Base-by-base conservation (phyloP, 495 filamentous ascomycete genomes). In the Corynascus novoguineensis region DNA sequence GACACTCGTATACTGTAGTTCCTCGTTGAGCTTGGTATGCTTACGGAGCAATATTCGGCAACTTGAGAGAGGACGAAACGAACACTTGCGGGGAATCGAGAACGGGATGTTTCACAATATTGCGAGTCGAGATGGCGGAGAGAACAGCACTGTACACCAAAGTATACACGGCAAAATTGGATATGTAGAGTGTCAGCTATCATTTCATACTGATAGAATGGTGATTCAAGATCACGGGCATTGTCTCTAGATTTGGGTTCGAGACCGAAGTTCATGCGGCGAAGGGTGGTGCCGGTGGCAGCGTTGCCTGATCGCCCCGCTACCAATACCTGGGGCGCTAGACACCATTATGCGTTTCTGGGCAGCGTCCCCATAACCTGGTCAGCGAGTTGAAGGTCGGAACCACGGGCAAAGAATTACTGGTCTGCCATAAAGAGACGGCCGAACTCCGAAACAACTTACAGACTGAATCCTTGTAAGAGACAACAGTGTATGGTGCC, bases 231-330 rank as follows among this genome's bases (percentile, higher is more conserved):
- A 35, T 50, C 11, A n/a, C 29, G 27, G 42, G 19, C n/a, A 41
- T 27, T 2, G 35, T 28, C 5, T 42, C 17, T 14, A 12, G n/a
- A 27, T 2, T 37, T 46, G 52, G 17, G 19, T 11, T 17, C 41
- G 29, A 28, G 21, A 2, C 38, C 41, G 29, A 12, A 1, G 4
- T 31, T 60, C 19, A 45, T 53, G 55, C 61, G 61, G 61, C 55
- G 31, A 44, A 0, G 22, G 19, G 24, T 44, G 45, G 54, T 57
- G 31, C 60, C 59, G 61, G 54, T 28, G 27, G 54, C 15, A 49
- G 40, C n/a, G 47, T 31, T 59, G 64, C 60, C 24, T 67, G 62
- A 64, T 67, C 64, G 54, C 25, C 59, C 21, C 9, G n/a, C 10
- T 35, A 48, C n/a, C 32, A 25, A 50, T 54, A 52, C 55, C 19